phyloP scores from a whole-genome alignment of 2,329 filamentous ascomycete species.

The Neonectria neomacrospora region DNA sequence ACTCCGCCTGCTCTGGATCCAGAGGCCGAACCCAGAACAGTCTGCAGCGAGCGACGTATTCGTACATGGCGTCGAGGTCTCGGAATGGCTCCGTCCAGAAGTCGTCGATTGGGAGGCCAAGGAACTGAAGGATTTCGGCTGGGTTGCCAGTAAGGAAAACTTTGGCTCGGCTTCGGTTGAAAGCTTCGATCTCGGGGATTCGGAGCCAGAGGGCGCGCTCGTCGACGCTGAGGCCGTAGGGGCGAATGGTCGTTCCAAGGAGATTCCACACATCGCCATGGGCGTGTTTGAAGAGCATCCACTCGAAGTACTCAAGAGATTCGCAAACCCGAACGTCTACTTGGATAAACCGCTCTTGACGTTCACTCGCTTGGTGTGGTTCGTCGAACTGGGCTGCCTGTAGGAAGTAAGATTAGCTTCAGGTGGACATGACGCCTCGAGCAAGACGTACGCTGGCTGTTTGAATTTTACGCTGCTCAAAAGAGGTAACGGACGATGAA shows the following conservation, averaged over 20 bases:
- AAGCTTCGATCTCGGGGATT: constrained; percentile 72
- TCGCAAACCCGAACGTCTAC: constrained; percentile 72
- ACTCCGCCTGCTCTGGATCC: constrained; percentile 43
- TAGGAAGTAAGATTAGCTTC: not conserved
- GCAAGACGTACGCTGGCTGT: not conserved
- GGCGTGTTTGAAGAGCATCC: constrained; percentile 74
- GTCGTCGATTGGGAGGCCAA: constrained; percentile 63
- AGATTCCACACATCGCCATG: constrained; percentile 79
- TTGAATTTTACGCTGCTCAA: not conserved
- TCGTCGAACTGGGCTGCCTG: not conserved
- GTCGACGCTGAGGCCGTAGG: constrained; percentile 73
- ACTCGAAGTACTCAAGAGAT: constrained; percentile 59
- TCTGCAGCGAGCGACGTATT: constrained; percentile 67
- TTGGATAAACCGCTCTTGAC: constrained; percentile 64
- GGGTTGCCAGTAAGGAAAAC: constrained; percentile 71
- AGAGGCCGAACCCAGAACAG: constrained; percentile 63
- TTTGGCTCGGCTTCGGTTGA: constrained; percentile 66
- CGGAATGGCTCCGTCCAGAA: constrained; percentile 67
- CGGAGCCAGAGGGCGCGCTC: constrained; percentile 72
- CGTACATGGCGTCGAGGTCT: constrained; percentile 66
- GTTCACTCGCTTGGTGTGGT: not conserved
- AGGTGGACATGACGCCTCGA: not conserved
- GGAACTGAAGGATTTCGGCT: constrained; percentile 66
- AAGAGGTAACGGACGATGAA: not conserved
- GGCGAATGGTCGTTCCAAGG: constrained; percentile 71